phyloP scores from a whole-genome alignment of 2,329 filamentous ascomycete genomes.

The Diaporthe eres region DNA sequence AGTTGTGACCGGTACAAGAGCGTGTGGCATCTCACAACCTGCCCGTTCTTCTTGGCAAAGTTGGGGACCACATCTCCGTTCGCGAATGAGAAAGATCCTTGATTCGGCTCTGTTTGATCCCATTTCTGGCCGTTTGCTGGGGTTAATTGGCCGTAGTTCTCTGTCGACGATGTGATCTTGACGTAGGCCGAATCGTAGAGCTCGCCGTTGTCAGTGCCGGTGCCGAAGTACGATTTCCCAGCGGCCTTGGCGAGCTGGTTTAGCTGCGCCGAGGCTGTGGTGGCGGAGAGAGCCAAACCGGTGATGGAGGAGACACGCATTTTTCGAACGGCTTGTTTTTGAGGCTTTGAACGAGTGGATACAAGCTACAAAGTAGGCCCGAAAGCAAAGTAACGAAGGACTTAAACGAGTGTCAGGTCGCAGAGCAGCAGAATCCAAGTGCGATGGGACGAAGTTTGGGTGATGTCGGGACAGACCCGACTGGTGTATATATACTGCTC shows the following conservation, averaged over 20 bases:
- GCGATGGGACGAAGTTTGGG: background rate
- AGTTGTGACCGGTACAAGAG: conserved; percentile 67
- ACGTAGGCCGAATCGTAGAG: conserved; percentile 68
- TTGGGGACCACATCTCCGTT: conserved; percentile 67
- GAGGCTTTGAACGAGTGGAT: background rate
- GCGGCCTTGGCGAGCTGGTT: conserved; percentile 37
- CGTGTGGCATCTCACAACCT: conserved; percentile 74
- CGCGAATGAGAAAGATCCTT: conserved; percentile 70
- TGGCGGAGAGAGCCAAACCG: conserved; percentile 8
- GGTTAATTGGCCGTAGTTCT: conserved; percentile 75
- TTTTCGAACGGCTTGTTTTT: background rate
- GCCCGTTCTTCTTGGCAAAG: conserved; percentile 61
- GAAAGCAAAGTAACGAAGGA: background rate
- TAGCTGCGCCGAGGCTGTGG: conserved; percentile 42
- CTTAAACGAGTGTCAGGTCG: conserved; percentile 4
- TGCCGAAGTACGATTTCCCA: conserved; percentile 68
- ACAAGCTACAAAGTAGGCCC: no score
- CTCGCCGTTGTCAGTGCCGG: conserved; percentile 72
- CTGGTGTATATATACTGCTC: conserved; percentile 11
- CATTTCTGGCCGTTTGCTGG: conserved; percentile 76
- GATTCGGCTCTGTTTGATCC: conserved; percentile 72
- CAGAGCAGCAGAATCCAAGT: background rate
- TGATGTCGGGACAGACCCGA: background rate
- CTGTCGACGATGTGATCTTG: conserved; percentile 65
- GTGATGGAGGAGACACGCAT: conserved; percentile 21